phyloP scores from a whole-genome alignment of 2,329 filamentous ascomycete species.

The Ciborinia camelliae region DNA sequence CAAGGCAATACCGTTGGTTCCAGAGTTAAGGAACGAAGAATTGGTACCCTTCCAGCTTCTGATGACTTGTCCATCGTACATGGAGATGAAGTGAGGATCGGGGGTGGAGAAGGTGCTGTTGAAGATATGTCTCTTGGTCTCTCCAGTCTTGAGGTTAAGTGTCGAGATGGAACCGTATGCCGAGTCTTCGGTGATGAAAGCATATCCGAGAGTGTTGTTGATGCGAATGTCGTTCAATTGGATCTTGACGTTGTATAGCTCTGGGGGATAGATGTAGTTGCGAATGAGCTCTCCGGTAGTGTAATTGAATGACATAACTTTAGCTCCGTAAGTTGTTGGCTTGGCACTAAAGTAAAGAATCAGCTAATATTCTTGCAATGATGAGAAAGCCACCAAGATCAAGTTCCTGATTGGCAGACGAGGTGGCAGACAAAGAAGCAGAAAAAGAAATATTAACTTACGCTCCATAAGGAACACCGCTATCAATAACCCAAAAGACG shows the following conservation, averaged over 20 bases:
- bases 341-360: background rate
- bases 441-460: background rate
- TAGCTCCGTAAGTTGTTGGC: background rate
- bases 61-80: slow-evolving; percentile 8
- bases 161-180: background rate
- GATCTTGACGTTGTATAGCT: slow-evolving; percentile 7
- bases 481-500: background rate
- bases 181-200: slow-evolving; percentile 4
- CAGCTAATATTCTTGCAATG: background rate
- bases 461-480: slow-evolving; percentile 5
- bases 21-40: background rate
- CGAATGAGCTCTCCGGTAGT: slow-evolving; percentile 2
- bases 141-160: background rate
- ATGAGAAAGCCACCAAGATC: background rate
- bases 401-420: background rate
- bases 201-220: slow-evolving; percentile 7
- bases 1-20: background rate
- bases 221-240: background rate
- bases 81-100: slow-evolving; percentile 1
- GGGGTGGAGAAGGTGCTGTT: background rate
- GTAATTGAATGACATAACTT: slow-evolving; percentile 3
- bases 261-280: slow-evolving; percentile 1
- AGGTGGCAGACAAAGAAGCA: background rate
- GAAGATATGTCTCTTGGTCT: background rate
- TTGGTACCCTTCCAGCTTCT: background rate